These are phyloP conservation scores for Zychaea mexicana DNA, from an alignment of 371 early-diverging fungal species.

Conservation along the genomic window DNA sequence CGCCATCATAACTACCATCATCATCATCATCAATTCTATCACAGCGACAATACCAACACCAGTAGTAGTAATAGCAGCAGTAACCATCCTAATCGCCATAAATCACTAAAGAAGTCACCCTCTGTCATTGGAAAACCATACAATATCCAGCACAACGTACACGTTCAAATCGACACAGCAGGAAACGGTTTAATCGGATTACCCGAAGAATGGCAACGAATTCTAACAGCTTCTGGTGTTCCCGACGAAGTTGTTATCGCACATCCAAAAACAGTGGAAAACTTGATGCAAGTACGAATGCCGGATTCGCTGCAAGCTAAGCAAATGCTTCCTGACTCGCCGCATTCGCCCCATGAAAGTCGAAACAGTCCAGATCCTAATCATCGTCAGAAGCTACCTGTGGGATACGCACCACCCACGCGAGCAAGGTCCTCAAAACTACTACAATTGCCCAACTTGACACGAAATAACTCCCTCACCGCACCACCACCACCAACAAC, in stretches of 20 bases:
- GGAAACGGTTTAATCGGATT: constrained; percentile 52
- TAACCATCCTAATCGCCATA: neutral
- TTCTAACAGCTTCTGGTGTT: constrained; percentile 52
- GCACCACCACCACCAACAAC: neutral
- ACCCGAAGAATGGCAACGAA: constrained; percentile 60
- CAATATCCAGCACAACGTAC: constrained; percentile 64
- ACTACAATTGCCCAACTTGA: constrained; percentile 21
- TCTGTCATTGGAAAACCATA: constrained; percentile 62
- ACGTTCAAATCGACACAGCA: constrained; percentile 57
- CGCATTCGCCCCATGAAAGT: constrained; percentile 24
- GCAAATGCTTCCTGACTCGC: constrained; percentile 19
- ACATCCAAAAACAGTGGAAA: constrained; percentile 54
- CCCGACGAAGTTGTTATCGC: constrained; percentile 57
- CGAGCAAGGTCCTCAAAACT: constrained; percentile 47
- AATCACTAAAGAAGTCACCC: constrained; percentile 14
- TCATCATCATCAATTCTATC: neutral
- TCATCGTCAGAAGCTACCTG: constrained; percentile 24
- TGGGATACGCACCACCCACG: constrained; percentile 52
- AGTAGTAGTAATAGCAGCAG: neutral
- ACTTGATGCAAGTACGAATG: constrained; percentile 59
- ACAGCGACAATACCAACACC: neutral
- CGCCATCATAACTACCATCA: neutral
- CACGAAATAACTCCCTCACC: constrained; percentile 10
- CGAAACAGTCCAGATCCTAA: constrained; percentile 17
- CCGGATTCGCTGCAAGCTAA: constrained; percentile 44